These are phyloP conservation scores for Microbotryum intermedium DNA, from an alignment of 1,284 basidiomycete species.

Conservation along the genomic window DNA sequence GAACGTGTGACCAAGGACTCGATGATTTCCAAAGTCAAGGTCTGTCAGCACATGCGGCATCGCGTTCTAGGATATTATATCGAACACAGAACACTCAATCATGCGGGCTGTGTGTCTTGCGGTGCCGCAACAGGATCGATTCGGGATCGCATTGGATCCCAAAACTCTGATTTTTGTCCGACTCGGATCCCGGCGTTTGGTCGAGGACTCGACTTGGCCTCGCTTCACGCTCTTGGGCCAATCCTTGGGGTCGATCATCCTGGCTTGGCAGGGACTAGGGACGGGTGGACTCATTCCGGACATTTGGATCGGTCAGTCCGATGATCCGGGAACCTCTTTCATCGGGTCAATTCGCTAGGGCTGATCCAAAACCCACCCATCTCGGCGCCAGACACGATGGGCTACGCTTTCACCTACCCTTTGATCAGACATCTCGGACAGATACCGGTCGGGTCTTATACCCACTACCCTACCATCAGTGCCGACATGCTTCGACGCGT, in stretches of 20 bases:
- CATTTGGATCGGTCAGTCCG: conserved; percentile 68
- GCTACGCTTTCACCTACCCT: conserved; percentile 88
- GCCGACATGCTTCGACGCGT: conserved; percentile 88
- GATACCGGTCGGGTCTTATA: conserved; percentile 65
- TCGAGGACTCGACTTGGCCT: conserved; percentile 77
- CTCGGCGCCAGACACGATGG: conserved; percentile 97
- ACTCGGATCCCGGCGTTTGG: conserved; percentile 57
- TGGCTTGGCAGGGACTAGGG: conserved; percentile 69
- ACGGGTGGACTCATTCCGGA: conserved; percentile 62
- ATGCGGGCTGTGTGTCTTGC: too few species aligned
- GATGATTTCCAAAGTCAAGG: conserved; percentile 75
- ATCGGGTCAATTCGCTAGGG: too few species aligned
- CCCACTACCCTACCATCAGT: conserved; percentile 92
- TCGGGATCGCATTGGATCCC: conserved; percentile 66
- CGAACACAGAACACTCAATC: not conserved
- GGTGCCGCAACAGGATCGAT: conserved; percentile 55
- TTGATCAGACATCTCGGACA: conserved; percentile 52
- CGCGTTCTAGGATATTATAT: not conserved
- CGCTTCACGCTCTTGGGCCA: conserved; percentile 86
- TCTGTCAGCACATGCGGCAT: conserved; percentile 41
- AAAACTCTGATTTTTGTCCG: conserved; percentile 66
- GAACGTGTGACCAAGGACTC: conserved; percentile 60
- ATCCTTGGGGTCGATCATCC: conserved; percentile 72
- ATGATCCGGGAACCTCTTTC: not conserved
- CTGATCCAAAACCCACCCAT: too few species aligned